Conservation (phyloP, 106 monocot species). For the Vanilla planifolia region DNA sequence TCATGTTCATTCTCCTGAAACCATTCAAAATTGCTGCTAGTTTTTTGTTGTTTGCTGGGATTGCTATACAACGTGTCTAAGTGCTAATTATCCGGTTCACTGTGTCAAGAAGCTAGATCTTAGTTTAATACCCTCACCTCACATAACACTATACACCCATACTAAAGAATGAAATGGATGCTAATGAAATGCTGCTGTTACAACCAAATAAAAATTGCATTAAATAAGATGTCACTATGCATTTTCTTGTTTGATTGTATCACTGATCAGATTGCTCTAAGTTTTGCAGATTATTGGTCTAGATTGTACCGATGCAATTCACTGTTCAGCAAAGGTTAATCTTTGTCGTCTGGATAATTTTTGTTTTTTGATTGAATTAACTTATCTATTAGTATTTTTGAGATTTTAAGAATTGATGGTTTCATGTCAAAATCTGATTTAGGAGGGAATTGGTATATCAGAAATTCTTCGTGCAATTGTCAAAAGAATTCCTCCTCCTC, state of each 20-base stretch:
- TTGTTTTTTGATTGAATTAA: neutral
- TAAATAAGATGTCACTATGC: neutral
- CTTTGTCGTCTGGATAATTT: conserved; percentile 2
- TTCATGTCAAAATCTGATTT: conserved; percentile 8
- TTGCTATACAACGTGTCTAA: too few species aligned
- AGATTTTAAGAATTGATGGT: neutral
- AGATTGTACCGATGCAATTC: conserved; percentile 85
- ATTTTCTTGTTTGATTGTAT: neutral
- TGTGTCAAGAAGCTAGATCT: too few species aligned
- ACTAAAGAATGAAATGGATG: too few species aligned
- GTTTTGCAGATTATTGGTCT: conserved; percentile 81
- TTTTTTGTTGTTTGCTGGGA: too few species aligned
- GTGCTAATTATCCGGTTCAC: too few species aligned
- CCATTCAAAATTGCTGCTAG: too few species aligned
- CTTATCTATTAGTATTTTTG: neutral
- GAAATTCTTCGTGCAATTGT: conserved; percentile 84
- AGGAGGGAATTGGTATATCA: conserved; percentile 90
- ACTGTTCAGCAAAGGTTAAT: conserved; percentile 94
- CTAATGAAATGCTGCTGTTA: too few species aligned
- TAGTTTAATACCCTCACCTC: too few species aligned
- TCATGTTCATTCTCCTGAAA: too few species aligned
- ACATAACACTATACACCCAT: too few species aligned
- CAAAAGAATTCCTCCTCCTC: conserved; percentile 70
- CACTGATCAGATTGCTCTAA: conserved; percentile 1
- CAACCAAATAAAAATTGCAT: too few species aligned